Evolutionary conservation across 352 stramenopile species (phyloP), one percentile per base, ranked within the genome.

Genomic region (Pythium rhizo-oryzae): DNA sequence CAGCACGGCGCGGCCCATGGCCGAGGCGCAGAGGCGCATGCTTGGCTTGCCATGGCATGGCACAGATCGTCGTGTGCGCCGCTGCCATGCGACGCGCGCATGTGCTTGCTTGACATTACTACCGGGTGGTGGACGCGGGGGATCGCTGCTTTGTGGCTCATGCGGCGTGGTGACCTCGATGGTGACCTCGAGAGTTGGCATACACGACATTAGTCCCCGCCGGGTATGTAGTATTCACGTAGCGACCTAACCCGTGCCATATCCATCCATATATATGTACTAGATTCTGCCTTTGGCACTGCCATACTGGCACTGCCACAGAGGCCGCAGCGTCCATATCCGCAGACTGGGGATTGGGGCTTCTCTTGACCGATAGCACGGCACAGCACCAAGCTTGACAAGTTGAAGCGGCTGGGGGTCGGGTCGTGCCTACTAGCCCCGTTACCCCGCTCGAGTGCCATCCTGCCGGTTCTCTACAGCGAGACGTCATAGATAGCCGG

Each of bases 401-500:
- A 13, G 44, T 51, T 51, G 44, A 51, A 51, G 44, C 35, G 35
- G 35, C 35, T 41, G 35, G n/a, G n/a, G n/a, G n/a, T n/a, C n/a
- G n/a, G n/a, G n/a, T n/a, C n/a, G n/a, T n/a, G n/a, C n/a, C n/a
- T n/a, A n/a, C n/a, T n/a, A n/a, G n/a, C n/a, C n/a, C n/a, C n/a
- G n/a, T n/a, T n/a, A n/a, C n/a, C 44, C n/a, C 44, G 19, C 44
- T 25, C 12, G 19, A 51, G 44, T 51, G 44, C 44, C 44, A 13
- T 15, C 0, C 44, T 4, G 21, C 41, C 41, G 7, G 1, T 47
- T 51, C 44, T 51, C 44, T 24, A 51, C 44, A 51, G 44, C 7
- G 44, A 51, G n/a, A n/a, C n/a, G n/a, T n/a, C n/a, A n/a, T n/a
- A 51, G 44, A 51, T 28, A 51, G 44, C 44, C 44, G 44, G 44